Conservation (phyloP, 352 stramenopile species). For the Blastocystis sp. region DNA sequence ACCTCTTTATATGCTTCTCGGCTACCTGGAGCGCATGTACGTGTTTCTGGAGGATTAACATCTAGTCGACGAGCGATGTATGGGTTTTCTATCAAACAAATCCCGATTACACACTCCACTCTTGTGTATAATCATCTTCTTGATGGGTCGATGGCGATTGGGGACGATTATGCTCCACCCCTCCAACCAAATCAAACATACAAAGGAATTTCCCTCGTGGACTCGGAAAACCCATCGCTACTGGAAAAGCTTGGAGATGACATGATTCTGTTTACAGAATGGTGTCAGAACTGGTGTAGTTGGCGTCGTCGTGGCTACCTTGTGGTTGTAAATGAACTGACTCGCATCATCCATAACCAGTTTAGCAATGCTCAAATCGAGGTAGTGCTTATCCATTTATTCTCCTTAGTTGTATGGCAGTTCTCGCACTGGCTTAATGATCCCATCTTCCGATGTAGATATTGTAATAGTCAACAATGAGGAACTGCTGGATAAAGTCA, state of each 20-base stretch:
- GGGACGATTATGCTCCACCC: not conserved
- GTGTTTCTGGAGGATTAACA: not conserved
- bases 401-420: not conserved
- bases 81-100: not conserved
- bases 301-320: constrained; percentile 46
- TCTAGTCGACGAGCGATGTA: constrained; percentile 4
- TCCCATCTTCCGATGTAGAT: constrained; percentile 48
- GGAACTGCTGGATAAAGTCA: constrained; percentile 7
- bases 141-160: not conserved
- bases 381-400: not conserved
- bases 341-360: constrained; percentile 27
- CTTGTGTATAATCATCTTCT: not conserved
- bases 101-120: not conserved
- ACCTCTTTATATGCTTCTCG: not conserved
- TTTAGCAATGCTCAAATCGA: constrained; percentile 37
- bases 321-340: constrained; percentile 39
- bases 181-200: not conserved
- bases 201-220: not conserved
- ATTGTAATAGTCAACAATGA: constrained; percentile 43
- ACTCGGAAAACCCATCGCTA: not conserved
- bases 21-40: constrained; percentile 10
- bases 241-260: not conserved
- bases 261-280: constrained; percentile 38
- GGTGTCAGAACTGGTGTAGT: constrained; percentile 28
- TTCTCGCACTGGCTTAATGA: constrained; percentile 40